Evolutionary conservation across 805 yeast species (phyloP).

Genomic region (Crinitomyces ghanaensis): DNA sequence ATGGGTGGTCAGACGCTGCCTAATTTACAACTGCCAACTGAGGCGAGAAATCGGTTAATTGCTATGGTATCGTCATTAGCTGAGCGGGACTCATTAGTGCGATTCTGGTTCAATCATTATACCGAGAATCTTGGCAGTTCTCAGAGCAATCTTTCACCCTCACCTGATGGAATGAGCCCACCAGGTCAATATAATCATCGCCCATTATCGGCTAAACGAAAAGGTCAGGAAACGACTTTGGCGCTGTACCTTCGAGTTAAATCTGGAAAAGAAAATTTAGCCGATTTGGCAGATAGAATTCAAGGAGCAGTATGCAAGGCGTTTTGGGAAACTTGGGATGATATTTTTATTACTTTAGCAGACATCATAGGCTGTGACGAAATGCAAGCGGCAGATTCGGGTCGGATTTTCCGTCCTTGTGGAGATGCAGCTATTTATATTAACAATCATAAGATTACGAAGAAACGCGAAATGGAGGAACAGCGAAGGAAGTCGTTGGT

Average conservation of each 20-base stretch:
- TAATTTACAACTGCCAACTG: constrained; percentile 9
- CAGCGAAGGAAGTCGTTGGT: constrained; percentile 12
- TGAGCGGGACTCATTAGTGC: constrained; percentile 15
- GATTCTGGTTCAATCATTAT: constrained; percentile 19
- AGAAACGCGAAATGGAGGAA: constrained; percentile 14
- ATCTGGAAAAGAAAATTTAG: constrained; percentile 16
- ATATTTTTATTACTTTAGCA: constrained; percentile 20
- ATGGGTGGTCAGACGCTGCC: not conserved
- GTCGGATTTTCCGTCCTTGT: constrained; percentile 22
- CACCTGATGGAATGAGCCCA: not conserved
- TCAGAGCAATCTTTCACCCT: not conserved
- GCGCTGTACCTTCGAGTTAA: constrained; percentile 15
- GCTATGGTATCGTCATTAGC: constrained; percentile 13
- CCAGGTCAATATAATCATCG: not conserved
- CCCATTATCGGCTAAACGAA: not conserved
- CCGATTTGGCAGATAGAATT: constrained; percentile 19
- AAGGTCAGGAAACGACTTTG: constrained; percentile 9
- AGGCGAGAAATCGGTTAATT: constrained; percentile 14
- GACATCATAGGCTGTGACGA: constrained; percentile 19
- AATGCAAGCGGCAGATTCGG: constrained; percentile 19
- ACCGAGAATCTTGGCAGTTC: constrained; percentile 6
- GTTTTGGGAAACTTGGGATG: constrained; percentile 27
- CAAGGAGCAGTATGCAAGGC: constrained; percentile 24
- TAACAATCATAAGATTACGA: constrained; percentile 15
- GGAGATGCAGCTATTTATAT: constrained; percentile 25